Conservation (phyloP, 2,329 filamentous ascomycete genomes). For the Fusarium sp. region DNA sequence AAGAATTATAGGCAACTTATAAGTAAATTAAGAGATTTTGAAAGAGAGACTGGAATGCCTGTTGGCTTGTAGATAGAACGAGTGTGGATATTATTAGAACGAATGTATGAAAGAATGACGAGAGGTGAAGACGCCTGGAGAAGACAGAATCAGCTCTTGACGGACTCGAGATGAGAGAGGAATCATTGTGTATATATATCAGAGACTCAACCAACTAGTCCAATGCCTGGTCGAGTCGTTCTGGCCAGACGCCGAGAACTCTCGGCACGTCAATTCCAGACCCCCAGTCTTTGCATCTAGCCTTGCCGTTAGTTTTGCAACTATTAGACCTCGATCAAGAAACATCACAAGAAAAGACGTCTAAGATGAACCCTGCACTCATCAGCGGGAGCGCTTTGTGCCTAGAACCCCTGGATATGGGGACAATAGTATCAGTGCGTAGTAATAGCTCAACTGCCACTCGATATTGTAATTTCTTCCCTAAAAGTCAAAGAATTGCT, state of each 20-base stretch:
- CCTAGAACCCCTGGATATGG: constrained; percentile 15
- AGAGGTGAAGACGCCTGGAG: constrained; percentile 17
- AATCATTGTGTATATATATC: constrained; percentile 18
- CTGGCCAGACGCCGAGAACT: constrained; percentile 22
- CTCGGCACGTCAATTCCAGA: constrained; percentile 30
- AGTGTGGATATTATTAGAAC: constrained; percentile 13
- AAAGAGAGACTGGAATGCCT: constrained; percentile 8
- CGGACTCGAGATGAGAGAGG: neutral
- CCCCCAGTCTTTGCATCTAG: constrained; percentile 23
- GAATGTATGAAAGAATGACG: constrained; percentile 14
- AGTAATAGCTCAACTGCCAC: constrained; percentile 5
- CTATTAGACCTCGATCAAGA: constrained; percentile 6
- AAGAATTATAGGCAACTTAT: neutral
- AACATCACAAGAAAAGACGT: constrained; percentile 7
- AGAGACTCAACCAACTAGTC: neutral
- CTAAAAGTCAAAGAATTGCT: neutral
- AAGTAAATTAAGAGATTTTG: constrained; percentile 5
- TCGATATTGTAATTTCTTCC: constrained; percentile 8
- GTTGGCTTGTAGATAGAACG: neutral
- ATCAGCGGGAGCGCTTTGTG: constrained; percentile 14
- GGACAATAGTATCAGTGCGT: constrained; percentile 1
- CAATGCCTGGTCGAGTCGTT: neutral
- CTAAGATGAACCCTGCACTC: constrained; percentile 9
- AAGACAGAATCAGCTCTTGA: constrained; percentile 7
- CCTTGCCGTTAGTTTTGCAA: neutral